A percentile compares a stretch with the other conserved stretches of the same genome.
Conservation (phyloP, 768 basidiomycete species). For the Chiua virens region DNA sequence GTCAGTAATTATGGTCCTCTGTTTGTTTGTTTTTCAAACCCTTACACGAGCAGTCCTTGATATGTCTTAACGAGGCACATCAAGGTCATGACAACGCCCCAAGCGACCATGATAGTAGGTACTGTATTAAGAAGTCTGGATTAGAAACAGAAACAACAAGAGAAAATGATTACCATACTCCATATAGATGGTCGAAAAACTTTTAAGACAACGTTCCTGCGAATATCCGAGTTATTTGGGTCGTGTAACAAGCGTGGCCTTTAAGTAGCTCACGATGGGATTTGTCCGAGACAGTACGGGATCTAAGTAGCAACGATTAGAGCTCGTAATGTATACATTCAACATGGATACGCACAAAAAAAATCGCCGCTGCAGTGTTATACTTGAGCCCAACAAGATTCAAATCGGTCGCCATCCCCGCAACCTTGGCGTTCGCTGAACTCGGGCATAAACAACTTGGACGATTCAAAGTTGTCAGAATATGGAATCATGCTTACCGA, state of each 20-base stretch:
- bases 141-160: background rate
- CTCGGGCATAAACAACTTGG: background rate
- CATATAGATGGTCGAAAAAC: constrained; percentile 26
- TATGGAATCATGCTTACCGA: constrained; percentile 28
- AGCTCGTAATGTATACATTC: background rate
- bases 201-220: constrained; percentile 29
- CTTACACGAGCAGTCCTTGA: constrained; percentile 25
- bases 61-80: constrained; percentile 32
- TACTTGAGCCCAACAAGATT: constrained; percentile 28
- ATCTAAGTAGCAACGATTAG: constrained; percentile 14
- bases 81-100: constrained; percentile 31
- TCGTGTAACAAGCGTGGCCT: no score
- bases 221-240: background rate
- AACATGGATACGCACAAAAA: constrained; percentile 23
- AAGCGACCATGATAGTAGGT: constrained; percentile 31
- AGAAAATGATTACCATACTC: constrained; percentile 14
- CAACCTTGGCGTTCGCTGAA: constrained; percentile 39
- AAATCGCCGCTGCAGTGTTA: constrained; percentile 35
- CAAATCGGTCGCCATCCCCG: constrained; percentile 39
- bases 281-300: constrained; percentile 32
- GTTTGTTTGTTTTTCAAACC: background rate
- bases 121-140: constrained; percentile 26
- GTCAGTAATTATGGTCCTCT: background rate
- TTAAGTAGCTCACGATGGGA: constrained; percentile 28
- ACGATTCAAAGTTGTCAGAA: background rate